These are phyloP conservation scores for Sedum album DNA, from an alignment of 164 flowering plant species.

Conservation along the genomic window DNA sequence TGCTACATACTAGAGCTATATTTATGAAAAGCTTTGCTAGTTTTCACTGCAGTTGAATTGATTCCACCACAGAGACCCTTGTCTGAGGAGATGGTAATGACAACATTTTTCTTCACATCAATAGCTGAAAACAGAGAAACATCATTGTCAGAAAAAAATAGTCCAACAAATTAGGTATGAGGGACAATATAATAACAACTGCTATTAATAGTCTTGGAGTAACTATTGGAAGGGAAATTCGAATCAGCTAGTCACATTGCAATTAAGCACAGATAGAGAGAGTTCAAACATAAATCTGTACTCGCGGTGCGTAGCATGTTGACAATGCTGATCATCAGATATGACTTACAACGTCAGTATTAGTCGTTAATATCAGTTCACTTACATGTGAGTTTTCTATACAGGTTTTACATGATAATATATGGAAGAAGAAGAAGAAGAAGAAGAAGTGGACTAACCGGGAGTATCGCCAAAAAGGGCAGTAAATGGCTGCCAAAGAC, in stretches of 20 bases:
- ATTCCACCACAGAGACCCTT: constrained; percentile 99
- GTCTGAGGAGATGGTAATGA: constrained; percentile 92
- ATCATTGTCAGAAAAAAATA: not conserved
- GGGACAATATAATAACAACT: not conserved
- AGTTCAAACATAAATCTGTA: not conserved
- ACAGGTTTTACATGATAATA: not conserved
- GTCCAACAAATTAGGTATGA: too few species aligned
- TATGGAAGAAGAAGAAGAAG: not conserved
- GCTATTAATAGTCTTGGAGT: not conserved
- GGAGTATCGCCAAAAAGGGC: constrained; percentile 93
- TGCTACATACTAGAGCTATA: too few species aligned
- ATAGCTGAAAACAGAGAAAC: constrained; percentile 33
- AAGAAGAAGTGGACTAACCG: too few species aligned
- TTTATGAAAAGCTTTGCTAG: constrained; percentile 76
- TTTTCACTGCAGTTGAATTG: constrained; percentile 83
- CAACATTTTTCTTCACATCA: constrained; percentile 86
- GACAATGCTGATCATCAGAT: too few species aligned
- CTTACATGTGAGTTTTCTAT: not conserved
- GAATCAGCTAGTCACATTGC: too few species aligned
- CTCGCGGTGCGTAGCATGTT: too few species aligned
- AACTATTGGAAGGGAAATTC: not conserved
- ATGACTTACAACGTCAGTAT: too few species aligned
- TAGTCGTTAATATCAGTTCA: not conserved
- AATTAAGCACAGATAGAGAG: too few species aligned
- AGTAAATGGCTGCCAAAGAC: constrained; percentile 92